Conservation (phyloP, 2,329 filamentous ascomycete genomes). For the Herpotrichia juniperi region DNA sequence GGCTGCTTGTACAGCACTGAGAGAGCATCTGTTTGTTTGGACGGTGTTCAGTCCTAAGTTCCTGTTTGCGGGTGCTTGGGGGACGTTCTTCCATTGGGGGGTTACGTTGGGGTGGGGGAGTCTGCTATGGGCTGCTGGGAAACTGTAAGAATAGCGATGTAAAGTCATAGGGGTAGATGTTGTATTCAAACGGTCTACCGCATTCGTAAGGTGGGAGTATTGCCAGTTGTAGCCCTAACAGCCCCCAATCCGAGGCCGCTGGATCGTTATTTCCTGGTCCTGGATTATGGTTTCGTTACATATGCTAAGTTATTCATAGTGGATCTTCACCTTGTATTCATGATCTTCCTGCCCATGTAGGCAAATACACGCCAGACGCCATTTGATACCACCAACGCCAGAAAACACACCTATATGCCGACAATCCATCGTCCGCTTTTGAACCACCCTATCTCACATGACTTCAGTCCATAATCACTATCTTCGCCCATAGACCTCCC, state of each 20-base stretch:
- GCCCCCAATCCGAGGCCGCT: too few relatives aligned
- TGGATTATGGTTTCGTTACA: too few relatives aligned
- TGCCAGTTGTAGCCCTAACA: too few relatives aligned
- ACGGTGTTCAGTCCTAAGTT: slow-evolving; percentile 98
- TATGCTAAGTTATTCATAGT: too few relatives aligned
- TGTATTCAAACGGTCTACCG: too few relatives aligned
- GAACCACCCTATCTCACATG: not conserved
- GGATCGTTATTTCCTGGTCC: too few relatives aligned
- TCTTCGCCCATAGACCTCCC: not conserved
- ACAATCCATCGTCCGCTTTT: too few relatives aligned
- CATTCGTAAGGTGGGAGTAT: not conserved
- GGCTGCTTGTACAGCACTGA: slow-evolving; percentile 81
- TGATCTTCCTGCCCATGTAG: too few relatives aligned
- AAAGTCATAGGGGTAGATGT: not conserved
- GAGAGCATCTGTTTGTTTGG: slow-evolving; percentile 96
- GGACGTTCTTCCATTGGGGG: slow-evolving; percentile 76
- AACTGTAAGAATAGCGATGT: slow-evolving; percentile 23
- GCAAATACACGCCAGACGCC: too few relatives aligned
- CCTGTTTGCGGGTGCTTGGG: slow-evolving; percentile 90
- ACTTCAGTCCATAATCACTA: not conserved
- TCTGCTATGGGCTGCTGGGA: slow-evolving; percentile 39
- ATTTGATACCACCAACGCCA: too few relatives aligned
- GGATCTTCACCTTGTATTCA: too few relatives aligned
- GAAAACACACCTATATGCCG: too few relatives aligned
- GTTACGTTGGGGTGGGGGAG: slow-evolving; percentile 40